Evolutionary conservation across 768 basidiomycete genomes (phyloP), one percentile per base, ranked within the genome.

Genomic region (Gloeostereum incarnatum): DNA sequence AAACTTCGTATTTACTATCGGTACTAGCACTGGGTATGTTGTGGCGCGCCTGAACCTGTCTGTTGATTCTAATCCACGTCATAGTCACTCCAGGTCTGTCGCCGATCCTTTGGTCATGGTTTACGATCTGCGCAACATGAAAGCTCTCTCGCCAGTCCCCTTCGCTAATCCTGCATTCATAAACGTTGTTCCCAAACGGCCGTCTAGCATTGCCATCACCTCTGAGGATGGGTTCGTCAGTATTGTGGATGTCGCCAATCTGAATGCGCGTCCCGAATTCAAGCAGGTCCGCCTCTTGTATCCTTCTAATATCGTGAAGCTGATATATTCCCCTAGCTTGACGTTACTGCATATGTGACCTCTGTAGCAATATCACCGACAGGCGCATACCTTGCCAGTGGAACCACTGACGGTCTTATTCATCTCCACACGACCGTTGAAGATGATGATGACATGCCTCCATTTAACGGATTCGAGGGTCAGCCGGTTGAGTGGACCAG

Each of bases 101-200:
- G 85, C 88, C 0, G 94, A 97, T 55, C 88, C 91, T 2, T 66
- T 92, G 23, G 89, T 99, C 45, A 96, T 94, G 60, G 69, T 97
- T 9, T 96, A 84, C 49, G 94, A 99, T 56, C 50, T 89, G 21
- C 81, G 94, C 21, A 87, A 72, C 17, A 75, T 97, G 67, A 73
- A 76, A 27, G 69, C 90, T 1, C 68, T 97, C 2, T 73, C 89
- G 2, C 90, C 94, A 0, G 71, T 97, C 21, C 78, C 88, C 1
- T 97, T 96, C 56, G 74, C 81, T 8, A 84, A 85, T 0, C 92
- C 94, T 1, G 75, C 86, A 1, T 92, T 93, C 55, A 81, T 93
- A 45, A 78, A 83, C 34, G 54, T 84, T 19, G 67, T 92, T 22
- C 89, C 92, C 1, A 81, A 71, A 45, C 73, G 80, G n/a, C 62